Base-by-base conservation (phyloP, 768 basidiomycete species). In the Termitomyces sp. region DNA sequence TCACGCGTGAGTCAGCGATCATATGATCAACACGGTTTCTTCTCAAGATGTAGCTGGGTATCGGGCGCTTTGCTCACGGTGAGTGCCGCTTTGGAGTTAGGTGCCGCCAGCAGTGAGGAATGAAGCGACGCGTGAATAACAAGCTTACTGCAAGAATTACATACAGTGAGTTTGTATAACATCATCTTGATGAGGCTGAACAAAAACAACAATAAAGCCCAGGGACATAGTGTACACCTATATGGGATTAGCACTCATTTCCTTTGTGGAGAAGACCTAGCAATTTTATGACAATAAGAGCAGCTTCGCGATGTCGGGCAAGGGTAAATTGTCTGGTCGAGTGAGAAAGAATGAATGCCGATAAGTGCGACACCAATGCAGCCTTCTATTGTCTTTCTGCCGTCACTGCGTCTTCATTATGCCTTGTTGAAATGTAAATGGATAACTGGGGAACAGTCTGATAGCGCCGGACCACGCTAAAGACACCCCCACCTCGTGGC, bases 171-270 rank as follows among this genome's bases (percentile, higher is more conserved):
- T 62, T 43, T 52, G 53, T 18, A 32, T 43, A 18, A 33, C 38
- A 57, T 58, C 44, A 58, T 45, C 44, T 36, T 9, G 32, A 48
- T 56, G 43, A 59, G 62, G 44, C 45, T 62, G 58, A 63, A 68
- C 61, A 65, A 61, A 59, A 58, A 58, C 68, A 67, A 77, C 75
- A 77, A 76, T 76, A 76, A 49, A 47, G 13, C 73, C 69, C 70
- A 75, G 75, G 75, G 69, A 77, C 73, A 45, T 48, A 61, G 65
- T 72, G 43, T 53, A 59, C 66, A 40, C 54, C 63, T 60, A 64
- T 61, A 62, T 65, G 63, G 64, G 47, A 42, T 58, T 51, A 53
- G 35, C 6, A 6, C 18, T 49, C 60, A 56, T 62, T 49, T 63
- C 49, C 22, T 45, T 45, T 40, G 35, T 48, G 28, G 58, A 32